Conservation (phyloP, 1,284 basidiomycete genomes). For the Microbotryomycetes sp. region DNA sequence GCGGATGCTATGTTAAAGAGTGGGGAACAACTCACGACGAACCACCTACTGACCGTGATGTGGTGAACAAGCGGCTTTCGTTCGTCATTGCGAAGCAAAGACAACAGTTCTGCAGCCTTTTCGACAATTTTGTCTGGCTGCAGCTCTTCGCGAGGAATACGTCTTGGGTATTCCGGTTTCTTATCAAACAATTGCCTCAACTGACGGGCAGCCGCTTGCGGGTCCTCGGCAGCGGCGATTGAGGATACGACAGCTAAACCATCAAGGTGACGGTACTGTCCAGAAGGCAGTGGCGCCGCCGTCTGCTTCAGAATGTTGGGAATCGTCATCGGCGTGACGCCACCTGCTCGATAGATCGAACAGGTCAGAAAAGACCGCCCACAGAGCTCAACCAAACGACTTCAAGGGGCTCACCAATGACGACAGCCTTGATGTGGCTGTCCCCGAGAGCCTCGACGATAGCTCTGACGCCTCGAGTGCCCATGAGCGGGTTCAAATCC, state of each 20-base stretch:
- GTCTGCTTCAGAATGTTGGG: constrained; percentile 45
- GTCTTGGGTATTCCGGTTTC: not conserved
- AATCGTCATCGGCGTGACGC: constrained; percentile 72
- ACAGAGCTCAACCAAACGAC: too few relatives aligned
- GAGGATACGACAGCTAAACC: constrained; percentile 89
- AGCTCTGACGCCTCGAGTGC: constrained; percentile 46
- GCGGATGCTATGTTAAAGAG: too few relatives aligned
- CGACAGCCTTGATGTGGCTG: constrained; percentile 61
- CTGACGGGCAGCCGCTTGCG: constrained; percentile 42
- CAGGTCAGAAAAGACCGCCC: not conserved
- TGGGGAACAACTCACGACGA: not conserved
- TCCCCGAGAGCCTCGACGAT: constrained; percentile 59
- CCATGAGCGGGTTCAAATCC: constrained; percentile 31
- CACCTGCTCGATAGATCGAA: constrained; percentile 49
- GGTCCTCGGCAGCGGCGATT: constrained; percentile 64
- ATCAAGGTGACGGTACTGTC: constrained; percentile 48
- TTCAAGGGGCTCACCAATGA: constrained; percentile 66
- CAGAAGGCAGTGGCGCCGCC: constrained; percentile 12
- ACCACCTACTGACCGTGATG: constrained; percentile 44
- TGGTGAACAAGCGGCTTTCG: constrained; percentile 69
- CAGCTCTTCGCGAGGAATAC: constrained; percentile 16
- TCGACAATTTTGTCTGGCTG: constrained; percentile 40
- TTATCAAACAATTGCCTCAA: constrained; percentile 9
- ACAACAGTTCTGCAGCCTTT: constrained; percentile 48
- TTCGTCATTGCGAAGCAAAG: constrained; percentile 46